Conservation (phyloP, 352 stramenopile genomes). For the Phytophthora tubulina region DNA sequence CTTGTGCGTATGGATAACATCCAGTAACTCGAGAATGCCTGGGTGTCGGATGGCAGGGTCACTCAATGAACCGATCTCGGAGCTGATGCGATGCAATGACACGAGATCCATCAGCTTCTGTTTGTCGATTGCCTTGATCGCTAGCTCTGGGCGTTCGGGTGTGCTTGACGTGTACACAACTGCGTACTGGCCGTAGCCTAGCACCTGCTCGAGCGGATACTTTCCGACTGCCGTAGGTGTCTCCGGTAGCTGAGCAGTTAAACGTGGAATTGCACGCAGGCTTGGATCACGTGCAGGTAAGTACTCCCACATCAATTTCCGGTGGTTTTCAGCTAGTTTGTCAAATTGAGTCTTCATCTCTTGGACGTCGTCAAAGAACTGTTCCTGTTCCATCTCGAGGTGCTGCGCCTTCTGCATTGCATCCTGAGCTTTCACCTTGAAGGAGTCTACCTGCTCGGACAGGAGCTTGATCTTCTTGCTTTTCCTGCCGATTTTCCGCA, state of each 20-base stretch:
- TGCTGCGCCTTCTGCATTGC: constrained; percentile 72
- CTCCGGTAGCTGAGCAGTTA: constrained; percentile 60
- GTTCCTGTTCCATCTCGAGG: constrained; percentile 86
- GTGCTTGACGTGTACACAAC: constrained; percentile 66
- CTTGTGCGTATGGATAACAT: constrained; percentile 83
- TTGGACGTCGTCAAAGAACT: constrained; percentile 83
- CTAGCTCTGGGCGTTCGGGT: constrained; percentile 44
- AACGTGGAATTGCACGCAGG: constrained; percentile 62
- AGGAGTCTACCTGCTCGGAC: constrained; percentile 43
- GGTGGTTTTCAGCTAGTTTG: constrained; percentile 64
- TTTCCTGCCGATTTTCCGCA: constrained; percentile 45
- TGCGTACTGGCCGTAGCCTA: constrained; percentile 90
- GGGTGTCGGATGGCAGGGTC: constrained; percentile 65
- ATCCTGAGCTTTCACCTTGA: constrained; percentile 55
- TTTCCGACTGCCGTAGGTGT: constrained; percentile 60
- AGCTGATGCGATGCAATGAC: constrained; percentile 79
- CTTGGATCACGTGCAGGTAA: constrained; percentile 61
- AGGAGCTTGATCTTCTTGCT: constrained; percentile 69
- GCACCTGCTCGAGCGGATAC: constrained; percentile 73
- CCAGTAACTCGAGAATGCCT: constrained; percentile 70
- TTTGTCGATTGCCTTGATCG: constrained; percentile 90
- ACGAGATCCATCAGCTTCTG: constrained; percentile 80
- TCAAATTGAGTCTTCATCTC: constrained; percentile 83
- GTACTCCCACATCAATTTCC: constrained; percentile 85
- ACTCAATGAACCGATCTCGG: constrained; percentile 82